A percentile compares a stretch with the other conserved stretches of the same genome.
Conservation (phyloP, 805 yeast genomes). For the Metschnikowia henanensis region DNA sequence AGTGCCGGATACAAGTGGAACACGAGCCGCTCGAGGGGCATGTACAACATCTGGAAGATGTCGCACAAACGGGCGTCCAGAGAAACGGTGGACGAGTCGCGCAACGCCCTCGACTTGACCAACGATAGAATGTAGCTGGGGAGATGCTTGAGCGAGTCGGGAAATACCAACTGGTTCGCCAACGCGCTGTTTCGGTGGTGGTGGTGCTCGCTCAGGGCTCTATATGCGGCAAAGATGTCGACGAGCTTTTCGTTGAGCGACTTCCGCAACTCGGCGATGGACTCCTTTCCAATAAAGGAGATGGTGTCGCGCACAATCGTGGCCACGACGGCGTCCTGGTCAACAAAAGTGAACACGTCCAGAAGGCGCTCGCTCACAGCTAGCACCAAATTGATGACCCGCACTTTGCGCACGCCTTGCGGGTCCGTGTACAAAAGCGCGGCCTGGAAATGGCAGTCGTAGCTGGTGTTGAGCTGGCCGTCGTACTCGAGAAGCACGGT, state of each 20-base stretch:
- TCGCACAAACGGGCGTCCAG: constrained; percentile 68
- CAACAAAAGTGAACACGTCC: constrained; percentile 77
- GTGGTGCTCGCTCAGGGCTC: constrained; percentile 45
- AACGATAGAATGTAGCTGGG: constrained; percentile 68
- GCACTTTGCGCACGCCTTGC: constrained; percentile 75
- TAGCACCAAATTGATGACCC: constrained; percentile 82
- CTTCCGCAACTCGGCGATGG: constrained; percentile 37
- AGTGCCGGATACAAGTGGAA: constrained; percentile 79
- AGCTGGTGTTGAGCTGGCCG: constrained; percentile 64
- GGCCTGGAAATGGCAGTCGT: constrained; percentile 88
- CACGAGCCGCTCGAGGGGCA: constrained; percentile 56
- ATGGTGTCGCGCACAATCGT: constrained; percentile 41
- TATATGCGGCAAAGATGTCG: constrained; percentile 49
- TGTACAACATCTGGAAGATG: constrained; percentile 48
- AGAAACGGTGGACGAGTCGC: constrained; percentile 45
- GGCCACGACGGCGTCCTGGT: constrained; percentile 51
- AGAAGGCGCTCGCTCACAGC: constrained; percentile 74
- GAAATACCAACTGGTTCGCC: constrained; percentile 70
- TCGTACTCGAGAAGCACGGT: constrained; percentile 77
- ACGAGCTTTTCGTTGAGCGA: constrained; percentile 41
- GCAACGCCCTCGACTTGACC: constrained; percentile 64
- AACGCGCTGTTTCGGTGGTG: constrained; percentile 36
- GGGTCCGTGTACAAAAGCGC: constrained; percentile 83
- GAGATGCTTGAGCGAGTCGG: constrained; percentile 73
- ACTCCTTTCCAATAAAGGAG: constrained; percentile 41